Evolutionary conservation across 257 asterid genomes (phyloP).

Genomic region (Plectranthus barbatus): DNA sequence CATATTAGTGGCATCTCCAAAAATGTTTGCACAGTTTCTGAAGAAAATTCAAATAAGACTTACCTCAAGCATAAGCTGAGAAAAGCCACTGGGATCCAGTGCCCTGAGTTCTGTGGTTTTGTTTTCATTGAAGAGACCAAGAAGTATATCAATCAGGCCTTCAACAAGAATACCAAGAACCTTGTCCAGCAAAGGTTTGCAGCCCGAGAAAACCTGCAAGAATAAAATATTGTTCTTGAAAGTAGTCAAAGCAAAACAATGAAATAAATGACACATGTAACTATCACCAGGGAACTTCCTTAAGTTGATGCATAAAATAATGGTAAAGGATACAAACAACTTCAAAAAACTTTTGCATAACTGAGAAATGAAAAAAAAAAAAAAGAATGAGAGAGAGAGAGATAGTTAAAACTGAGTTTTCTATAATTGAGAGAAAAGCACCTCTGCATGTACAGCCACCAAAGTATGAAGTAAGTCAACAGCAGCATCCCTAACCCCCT

Average conservation of each 20-base stretch:
- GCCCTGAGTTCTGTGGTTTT: conserved; percentile 52
- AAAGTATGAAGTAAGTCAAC: conserved; percentile 89
- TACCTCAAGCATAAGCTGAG: conserved; percentile 97
- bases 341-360: background rate
- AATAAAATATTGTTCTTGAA: conserved; percentile 8
- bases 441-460: conserved; percentile 98
- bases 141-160: conserved; percentile 84
- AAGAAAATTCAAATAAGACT: conserved; percentile 6
- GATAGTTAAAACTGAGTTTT: background rate
- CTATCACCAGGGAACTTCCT: background rate
- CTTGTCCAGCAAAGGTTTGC: conserved; percentile 89
- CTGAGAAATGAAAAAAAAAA: background rate
- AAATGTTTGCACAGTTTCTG: background rate
- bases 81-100: conserved; percentile 86
- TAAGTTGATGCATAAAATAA: conserved; percentile 1
- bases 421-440: conserved; percentile 22
- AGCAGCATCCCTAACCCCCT: conserved; percentile 97
- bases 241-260: background rate
- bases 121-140: conserved; percentile 77
- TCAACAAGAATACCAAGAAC: conserved; percentile 92
- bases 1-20: background rate
- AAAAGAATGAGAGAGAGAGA: too few species aligned
- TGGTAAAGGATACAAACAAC: background rate
- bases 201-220: conserved; percentile 83
- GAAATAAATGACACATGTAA: background rate